These are phyloP conservation scores for Cercophora samala DNA, from an alignment of 495 filamentous ascomycete species.

Conservation along the genomic window DNA sequence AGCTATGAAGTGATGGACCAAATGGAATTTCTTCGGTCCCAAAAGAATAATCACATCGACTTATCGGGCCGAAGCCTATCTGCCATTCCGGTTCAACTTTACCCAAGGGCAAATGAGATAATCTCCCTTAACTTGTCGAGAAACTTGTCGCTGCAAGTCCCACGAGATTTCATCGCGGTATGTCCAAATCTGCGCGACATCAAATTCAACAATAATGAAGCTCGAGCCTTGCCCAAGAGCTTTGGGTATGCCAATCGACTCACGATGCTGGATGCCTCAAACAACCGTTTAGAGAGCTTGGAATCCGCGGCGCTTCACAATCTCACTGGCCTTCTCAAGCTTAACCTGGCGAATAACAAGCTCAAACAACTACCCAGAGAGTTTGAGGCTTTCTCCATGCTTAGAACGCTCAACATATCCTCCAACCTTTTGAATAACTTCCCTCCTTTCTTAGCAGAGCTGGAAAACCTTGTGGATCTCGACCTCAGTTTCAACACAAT, in stretches of 20 bases:
- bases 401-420: slow-evolving; percentile 83
- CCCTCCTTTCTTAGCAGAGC: slow-evolving; percentile 74
- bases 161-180: slow-evolving; percentile 92
- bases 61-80: slow-evolving; percentile 86
- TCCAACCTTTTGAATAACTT: slow-evolving; percentile 88
- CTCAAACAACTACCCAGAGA: slow-evolving; percentile 71
- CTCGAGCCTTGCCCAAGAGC: slow-evolving; percentile 78
- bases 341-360: slow-evolving; percentile 91
- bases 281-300: slow-evolving; percentile 83
- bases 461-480: slow-evolving; percentile 83
- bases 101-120: slow-evolving; percentile 87
- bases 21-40: slow-evolving; percentile 71
- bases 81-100: slow-evolving; percentile 91
- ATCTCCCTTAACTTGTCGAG: slow-evolving; percentile 89
- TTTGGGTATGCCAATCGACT: slow-evolving; percentile 76
- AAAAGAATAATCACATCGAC: slow-evolving; percentile 92
- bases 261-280: slow-evolving; percentile 89
- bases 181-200: slow-evolving; percentile 91
- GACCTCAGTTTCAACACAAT: slow-evolving; percentile 98
- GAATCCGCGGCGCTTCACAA: slow-evolving; percentile 72
- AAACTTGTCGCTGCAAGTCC: slow-evolving; percentile 88
- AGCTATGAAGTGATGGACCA: slow-evolving; percentile 67
- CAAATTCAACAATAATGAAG: slow-evolving; percentile 89
- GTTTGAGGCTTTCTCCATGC: slow-evolving; percentile 69
- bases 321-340: slow-evolving; percentile 68